These are phyloP conservation scores for Aspergillus awamori DNA, from an alignment of 2,329 filamentous ascomycete genomes.

Conservation along the genomic window DNA sequence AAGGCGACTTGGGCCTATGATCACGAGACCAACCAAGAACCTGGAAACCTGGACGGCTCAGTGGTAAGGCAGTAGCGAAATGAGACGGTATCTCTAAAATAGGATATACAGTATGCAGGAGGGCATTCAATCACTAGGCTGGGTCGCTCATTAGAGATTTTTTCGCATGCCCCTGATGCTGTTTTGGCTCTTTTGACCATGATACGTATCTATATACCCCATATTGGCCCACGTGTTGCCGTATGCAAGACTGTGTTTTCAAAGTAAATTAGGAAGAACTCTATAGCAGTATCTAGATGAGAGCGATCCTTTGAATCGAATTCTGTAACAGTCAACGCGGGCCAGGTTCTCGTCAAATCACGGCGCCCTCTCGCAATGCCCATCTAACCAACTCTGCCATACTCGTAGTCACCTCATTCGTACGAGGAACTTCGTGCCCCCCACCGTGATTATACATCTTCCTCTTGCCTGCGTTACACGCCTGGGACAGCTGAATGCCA, in stretches of 20 bases:
- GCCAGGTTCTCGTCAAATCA: neutral
- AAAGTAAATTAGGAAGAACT: neutral
- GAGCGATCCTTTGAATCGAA: neutral
- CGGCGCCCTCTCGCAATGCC: conserved; percentile 25
- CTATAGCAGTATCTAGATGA: neutral
- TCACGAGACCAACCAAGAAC: neutral
- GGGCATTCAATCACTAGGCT: too few relatives aligned
- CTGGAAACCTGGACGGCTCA: neutral
- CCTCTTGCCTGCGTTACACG: conserved; percentile 36
- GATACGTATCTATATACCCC: too few relatives aligned
- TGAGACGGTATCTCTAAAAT: too few relatives aligned
- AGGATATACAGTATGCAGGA: too few relatives aligned
- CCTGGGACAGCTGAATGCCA: conserved; percentile 40
- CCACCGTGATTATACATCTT: conserved; percentile 44
- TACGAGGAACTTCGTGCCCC: conserved; percentile 49
- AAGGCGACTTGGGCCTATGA: neutral
- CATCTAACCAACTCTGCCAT: conserved; percentile 39
- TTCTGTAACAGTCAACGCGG: too few relatives aligned
- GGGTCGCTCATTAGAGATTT: too few relatives aligned
- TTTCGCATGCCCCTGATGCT: too few relatives aligned
- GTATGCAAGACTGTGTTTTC: too few relatives aligned
- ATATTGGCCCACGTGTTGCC: too few relatives aligned
- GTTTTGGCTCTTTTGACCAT: too few relatives aligned
- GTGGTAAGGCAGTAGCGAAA: too few relatives aligned
- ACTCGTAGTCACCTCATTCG: conserved; percentile 29